phyloP scores from a whole-genome alignment of 208 protist genomes.

The Acanthamoeba castellanii region DNA sequence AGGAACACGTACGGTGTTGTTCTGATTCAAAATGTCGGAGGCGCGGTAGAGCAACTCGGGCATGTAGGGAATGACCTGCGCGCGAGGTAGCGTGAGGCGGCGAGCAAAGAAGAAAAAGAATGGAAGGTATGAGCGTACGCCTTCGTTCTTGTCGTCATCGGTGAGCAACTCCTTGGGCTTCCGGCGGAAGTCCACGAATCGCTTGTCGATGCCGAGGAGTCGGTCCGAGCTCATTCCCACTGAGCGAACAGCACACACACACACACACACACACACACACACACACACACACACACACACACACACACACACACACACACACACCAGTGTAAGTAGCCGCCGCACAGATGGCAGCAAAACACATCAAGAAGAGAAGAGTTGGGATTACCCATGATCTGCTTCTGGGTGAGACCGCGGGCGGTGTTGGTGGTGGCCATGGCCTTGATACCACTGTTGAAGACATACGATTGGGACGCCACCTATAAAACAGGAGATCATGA shows the following conservation, averaged over 20 bases:
- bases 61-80: slow-evolving; percentile 75
- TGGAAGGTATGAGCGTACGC: not conserved
- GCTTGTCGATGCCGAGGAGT: slow-evolving; percentile 67
- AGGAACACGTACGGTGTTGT: slow-evolving; percentile 67
- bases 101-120: not conserved
- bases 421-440: slow-evolving; percentile 66
- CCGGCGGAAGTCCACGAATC: slow-evolving; percentile 64
- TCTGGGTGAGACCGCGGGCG: slow-evolving; percentile 68
- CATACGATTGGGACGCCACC: slow-evolving; percentile 32
- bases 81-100: not conserved
- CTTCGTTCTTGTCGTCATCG: slow-evolving; percentile 79
- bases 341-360: not conserved
- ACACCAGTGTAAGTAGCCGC: not conserved
- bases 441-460: slow-evolving; percentile 52
- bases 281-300: not conserved
- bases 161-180: slow-evolving; percentile 70
- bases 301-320: not conserved
- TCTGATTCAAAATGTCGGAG: slow-evolving; percentile 67
- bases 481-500: not conserved
- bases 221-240: slow-evolving; percentile 59
- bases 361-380: not conserved
- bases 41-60: slow-evolving; percentile 62
- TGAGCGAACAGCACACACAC: not conserved
- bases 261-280: not conserved
- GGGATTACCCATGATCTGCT: slow-evolving; percentile 63